Evolutionary conservation across 352 stramenopile genomes (phyloP), one percentile per base, ranked within the genome.

Genomic region (Phytophthora pistaciae): DNA sequence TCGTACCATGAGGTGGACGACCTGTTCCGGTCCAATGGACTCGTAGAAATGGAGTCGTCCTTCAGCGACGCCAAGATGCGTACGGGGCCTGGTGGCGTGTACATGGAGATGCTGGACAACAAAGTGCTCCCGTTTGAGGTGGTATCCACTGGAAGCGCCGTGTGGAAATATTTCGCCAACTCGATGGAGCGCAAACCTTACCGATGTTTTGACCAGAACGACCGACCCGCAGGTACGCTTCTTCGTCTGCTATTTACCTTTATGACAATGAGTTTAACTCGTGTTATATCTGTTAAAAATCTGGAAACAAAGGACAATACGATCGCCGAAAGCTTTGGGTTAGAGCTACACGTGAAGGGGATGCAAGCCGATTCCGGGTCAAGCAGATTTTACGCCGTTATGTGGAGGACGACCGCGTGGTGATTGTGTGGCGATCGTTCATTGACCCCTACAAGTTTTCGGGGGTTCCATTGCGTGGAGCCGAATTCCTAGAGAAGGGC

Each of bases 351-450:
- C 10, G 78, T 68, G 11, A 88, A 88, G 49, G 72, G 72, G 29
- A 87, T 72, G 9, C 68, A 77, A 27, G 78, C 78, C 11, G 64
- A 80, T 53, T 88, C 72, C 74, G 70, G 2, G 73, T 88, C 38
- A 80, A 88, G 63, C 78, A 90, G 57, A 75, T 87, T 29, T 49
- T 83, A 11, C 74, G 79, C 4, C 75, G 79, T 0, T 85, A 84
- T 50, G 65, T 79, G 20, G 78, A 88, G 46, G 46, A 70, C 38
- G 76, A 83, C 16, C 78, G 78, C 44, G 66, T 85, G 21, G 74
- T 90, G 31, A 77, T 90, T 48, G 80, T 85, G n/a, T 90, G 80
- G 80, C 75, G 68, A 18, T 75, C 83, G 18, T 76, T 80, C 74
- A 82, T 83, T 68, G 72, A 88, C 25, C 80, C 80, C 16, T 65